Base-by-base conservation (phyloP, 2,329 filamentous ascomycete species). In the Leptosphaerulina australis region DNA sequence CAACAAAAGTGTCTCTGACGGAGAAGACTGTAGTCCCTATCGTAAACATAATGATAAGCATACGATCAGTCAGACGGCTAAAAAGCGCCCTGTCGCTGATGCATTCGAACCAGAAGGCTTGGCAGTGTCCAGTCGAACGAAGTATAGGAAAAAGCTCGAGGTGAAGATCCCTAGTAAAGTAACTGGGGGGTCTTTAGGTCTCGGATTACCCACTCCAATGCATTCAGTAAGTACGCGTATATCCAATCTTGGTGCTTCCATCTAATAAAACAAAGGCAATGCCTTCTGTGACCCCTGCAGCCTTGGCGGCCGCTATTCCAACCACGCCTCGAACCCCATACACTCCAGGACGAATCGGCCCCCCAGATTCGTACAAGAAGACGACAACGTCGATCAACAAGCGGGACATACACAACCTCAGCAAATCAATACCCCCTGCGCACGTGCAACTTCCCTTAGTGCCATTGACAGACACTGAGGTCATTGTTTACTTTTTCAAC, bases 401-500 rank as follows among this genome's bases (percentile, higher is more conserved):
- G 50, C 56, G 61, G 0, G 44, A 53, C 5, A 52, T 49, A 2
- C 63, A 70, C 38, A 58, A 66, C 20, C 39, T 68, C 0, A 50
- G 50, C 9, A 55, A 53, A 3, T 44, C 50, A 1, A 35, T 70
- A 11, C 58, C 64, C 0, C 59, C 63, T 1, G 9, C 39, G 0
- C 45, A 50, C 5, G 51, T 57, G 0, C 41, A 53, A 2, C 43
- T 71, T 0, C 68, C 68, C 0, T 7, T 45, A 0, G 24, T 71
- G 0, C 67, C 67, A 0, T 47, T 71, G 0, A 71, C 66, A 0
- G 66, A 71, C 17, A 54, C 38, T 0, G 68, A 71, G 18, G 11
- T 71, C 0, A 59, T 70, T 2, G 63, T 70, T 0, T 70, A 64
- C 55, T 69, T 70, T 55, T 71, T 67, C 54, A 66, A 70, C n/a